These are phyloP conservation scores for Neophaeococcomyces aloes DNA, from an alignment of 2,329 filamentous ascomycete genomes.

Conservation along the genomic window DNA sequence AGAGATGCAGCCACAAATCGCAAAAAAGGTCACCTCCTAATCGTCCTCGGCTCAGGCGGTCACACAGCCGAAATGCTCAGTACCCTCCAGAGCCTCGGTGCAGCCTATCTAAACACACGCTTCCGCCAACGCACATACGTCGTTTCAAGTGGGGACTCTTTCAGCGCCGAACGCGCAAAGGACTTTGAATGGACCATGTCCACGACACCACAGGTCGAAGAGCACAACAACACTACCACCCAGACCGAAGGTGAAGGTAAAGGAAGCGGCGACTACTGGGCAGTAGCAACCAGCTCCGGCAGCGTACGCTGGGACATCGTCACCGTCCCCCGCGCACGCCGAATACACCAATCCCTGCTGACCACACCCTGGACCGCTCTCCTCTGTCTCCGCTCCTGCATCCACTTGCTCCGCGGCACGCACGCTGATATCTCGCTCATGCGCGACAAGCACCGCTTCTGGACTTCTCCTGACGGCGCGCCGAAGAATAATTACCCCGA, in stretches of 20 bases:
- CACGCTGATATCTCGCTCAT: conserved; percentile 25
- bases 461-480: conserved; percentile 10
- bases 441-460: conserved; percentile 14
- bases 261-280: too few species aligned
- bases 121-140: conserved; percentile 68
- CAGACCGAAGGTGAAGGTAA: conserved; percentile 30
- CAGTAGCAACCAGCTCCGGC: conserved; percentile 56
- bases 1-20: too few species aligned
- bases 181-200: conserved; percentile 49
- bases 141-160: conserved; percentile 62
- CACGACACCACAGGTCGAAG: conserved; percentile 27
- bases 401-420: conserved; percentile 42
- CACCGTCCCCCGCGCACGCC: conserved; percentile 63
- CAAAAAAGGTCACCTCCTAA: conserved; percentile 49
- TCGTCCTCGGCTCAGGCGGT: conserved; percentile 84
- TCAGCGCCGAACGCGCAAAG: conserved; percentile 53
- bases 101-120: conserved; percentile 22
- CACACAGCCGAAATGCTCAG: conserved; percentile 92
- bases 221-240: conserved; percentile 12
- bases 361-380: conserved; percentile 50
- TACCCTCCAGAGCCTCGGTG: conserved; percentile 48
- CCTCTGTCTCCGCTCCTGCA: conserved; percentile 52
- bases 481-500: conserved; percentile 46
- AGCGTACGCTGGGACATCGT: conserved; percentile 54
- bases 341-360: conserved; percentile 64